Base-by-base conservation (phyloP, 306 rosid species). In the Ochetophila trinervis region DNA sequence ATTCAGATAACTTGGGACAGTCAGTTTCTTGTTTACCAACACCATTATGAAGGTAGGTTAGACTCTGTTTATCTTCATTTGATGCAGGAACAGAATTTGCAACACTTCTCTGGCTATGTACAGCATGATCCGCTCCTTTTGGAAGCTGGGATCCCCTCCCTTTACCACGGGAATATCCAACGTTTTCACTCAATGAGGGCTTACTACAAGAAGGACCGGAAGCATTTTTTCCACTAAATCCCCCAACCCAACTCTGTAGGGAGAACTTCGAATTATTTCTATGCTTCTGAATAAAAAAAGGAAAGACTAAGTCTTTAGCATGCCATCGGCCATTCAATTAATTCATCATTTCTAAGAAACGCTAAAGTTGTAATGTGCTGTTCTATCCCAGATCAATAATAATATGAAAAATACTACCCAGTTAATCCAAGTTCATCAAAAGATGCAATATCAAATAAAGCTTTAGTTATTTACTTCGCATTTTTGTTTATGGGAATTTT, bases 241-340 rank as follows among this genome's bases (percentile, higher is more conserved):
- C 95, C 45, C 98, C 96, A 74, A 82, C 91, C 91, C 93, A 89
- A 74, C 91, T 80, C 77, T 89, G 96, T 74, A 87, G 65, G 42
- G 96, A 87, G 76, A 87, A 80, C 65, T 92, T 92, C 20, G 96
- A 89, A 73, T 84, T 79, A 74, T 83, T 91, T 78, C 93, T 84
- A 58, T 92, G 95, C 73, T 87, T 92, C 98, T 92, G 85, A 37
- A 73, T n/a, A 75, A 65, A 68, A 27, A 27, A 18, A 79, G 11
- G 27, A 15, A 69, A 16, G 53, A 13, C 18, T n/a, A 15, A 17
- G 34, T 62, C 1, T 1, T 15, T 15, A 27, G 16, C 45, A 48
- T 16, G 40, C 23, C 17, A 23, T 49, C 2, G 21, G 40, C 12
- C 17, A 56, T 16, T 6, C 36, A 45, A 51, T 44, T 16, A 59